Conservation (phyloP, 495 filamentous ascomycete species). For the Penicillium soppii region DNA sequence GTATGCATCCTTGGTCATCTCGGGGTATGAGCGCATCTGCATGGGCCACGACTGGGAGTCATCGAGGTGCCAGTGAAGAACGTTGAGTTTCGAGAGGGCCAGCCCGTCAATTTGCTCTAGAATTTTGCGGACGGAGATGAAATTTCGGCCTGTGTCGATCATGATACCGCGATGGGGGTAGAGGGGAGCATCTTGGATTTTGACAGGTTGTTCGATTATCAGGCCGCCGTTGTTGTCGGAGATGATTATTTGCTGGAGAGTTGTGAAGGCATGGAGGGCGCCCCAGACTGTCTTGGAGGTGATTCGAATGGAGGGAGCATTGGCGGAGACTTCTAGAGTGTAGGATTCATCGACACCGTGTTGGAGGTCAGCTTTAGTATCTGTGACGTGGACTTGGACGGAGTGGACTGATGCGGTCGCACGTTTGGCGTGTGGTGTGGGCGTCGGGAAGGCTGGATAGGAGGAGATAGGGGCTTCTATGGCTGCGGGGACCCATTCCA, state of each 20-base stretch:
- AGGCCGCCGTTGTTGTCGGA: constrained; percentile 43
- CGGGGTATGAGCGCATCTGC: constrained; percentile 46
- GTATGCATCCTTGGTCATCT: constrained; percentile 56
- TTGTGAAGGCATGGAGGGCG: constrained; percentile 60
- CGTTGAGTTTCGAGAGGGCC: constrained; percentile 52
- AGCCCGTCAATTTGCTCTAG: constrained; percentile 53
- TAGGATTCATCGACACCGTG: constrained; percentile 60
- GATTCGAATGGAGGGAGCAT: constrained; percentile 39
- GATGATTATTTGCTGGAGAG: constrained; percentile 54
- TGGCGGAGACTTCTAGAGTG: constrained; percentile 43
- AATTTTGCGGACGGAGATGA: constrained; percentile 47
- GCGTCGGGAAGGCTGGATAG: constrained; percentile 48
- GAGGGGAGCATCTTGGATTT: constrained; percentile 45
- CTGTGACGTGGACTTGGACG: constrained; percentile 41
- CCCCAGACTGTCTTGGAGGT: constrained; percentile 52
- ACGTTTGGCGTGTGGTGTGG: constrained; percentile 36
- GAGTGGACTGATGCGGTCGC: constrained; percentile 24
- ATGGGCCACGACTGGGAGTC: constrained; percentile 54
- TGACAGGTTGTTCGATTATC: constrained; percentile 49
- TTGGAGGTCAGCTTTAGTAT: constrained; percentile 44
- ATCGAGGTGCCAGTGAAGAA: constrained; percentile 53
- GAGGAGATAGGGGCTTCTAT: constrained; percentile 47
- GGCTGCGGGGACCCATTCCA: constrained; percentile 54
- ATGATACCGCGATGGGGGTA: constrained; percentile 53
- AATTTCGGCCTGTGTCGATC: constrained; percentile 52